Evolutionary conservation across 345 rosid species (phyloP).

Genomic region (Camelina sativa): DNA sequence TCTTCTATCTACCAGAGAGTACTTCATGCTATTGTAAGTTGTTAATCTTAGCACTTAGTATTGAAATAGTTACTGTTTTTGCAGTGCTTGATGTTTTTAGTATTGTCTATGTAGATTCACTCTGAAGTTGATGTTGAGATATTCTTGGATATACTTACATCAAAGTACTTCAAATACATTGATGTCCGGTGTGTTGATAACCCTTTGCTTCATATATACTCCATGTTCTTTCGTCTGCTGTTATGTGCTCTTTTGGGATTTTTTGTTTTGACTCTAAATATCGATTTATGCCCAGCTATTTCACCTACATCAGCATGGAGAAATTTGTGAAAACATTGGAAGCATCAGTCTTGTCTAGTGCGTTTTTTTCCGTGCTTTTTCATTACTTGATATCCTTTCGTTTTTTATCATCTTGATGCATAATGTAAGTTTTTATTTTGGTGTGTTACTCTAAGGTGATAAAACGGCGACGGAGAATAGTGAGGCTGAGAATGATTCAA

Average conservation of each 20-base stretch:
- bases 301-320: conserved; percentile 77
- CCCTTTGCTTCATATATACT: neutral
- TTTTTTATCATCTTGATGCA: neutral
- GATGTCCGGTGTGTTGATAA: conserved; percentile 68
- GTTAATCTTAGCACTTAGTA: neutral
- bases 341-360: conserved; percentile 52
- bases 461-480: conserved; percentile 16
- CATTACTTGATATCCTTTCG: neutral
- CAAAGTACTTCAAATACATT: conserved; percentile 75
- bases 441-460: conserved; percentile 39
- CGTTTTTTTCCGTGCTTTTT: conserved; percentile 17
- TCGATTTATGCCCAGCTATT: conserved; percentile 54
- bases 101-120: conserved; percentile 54
- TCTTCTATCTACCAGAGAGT: conserved; percentile 73
- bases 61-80: neutral
- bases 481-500: conserved; percentile 39
- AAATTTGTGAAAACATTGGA: conserved; percentile 63
- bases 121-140: conserved; percentile 50
- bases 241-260: conserved; percentile 17
- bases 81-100: neutral
- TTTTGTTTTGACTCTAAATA: neutral
- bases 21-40: conserved; percentile 69
- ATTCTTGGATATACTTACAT: conserved; percentile 56
- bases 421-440: conserved; percentile 3
- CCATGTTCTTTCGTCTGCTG: neutral